Evolutionary conservation across 768 basidiomycete species (phyloP).

Genomic region (Suillus clintonianus): DNA sequence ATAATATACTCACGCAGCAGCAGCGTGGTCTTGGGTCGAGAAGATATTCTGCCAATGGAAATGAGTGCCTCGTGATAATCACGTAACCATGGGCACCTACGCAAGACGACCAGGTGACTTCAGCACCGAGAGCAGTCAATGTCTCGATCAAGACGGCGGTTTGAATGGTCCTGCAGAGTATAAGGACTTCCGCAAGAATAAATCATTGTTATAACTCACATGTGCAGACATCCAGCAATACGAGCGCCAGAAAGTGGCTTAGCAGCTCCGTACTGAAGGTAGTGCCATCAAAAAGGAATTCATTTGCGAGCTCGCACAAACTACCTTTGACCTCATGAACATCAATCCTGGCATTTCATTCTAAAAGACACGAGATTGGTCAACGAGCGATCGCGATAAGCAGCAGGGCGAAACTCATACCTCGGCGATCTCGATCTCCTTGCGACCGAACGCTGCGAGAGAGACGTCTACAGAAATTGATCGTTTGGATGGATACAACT

Average conservation of each 20-base stretch:
- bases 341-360: slow-evolving; percentile 97
- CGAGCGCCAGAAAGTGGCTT: slow-evolving; percentile 94
- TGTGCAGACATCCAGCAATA: slow-evolving; percentile 97
- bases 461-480: slow-evolving; percentile 66
- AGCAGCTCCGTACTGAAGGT: slow-evolving; percentile 65
- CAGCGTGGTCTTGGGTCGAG: slow-evolving; percentile 99
- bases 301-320: not conserved
- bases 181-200: slow-evolving; percentile 2
- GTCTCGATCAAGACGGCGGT: slow-evolving; percentile 99
- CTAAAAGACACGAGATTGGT: slow-evolving; percentile 38
- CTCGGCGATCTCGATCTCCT: slow-evolving; percentile 99
- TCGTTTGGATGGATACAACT: slow-evolving; percentile 4
- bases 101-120: slow-evolving; percentile 99
- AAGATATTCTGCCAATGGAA: slow-evolving; percentile 81
- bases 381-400: slow-evolving; percentile 10
- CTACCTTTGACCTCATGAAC: slow-evolving; percentile 85
- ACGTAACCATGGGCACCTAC: slow-evolving; percentile 45
- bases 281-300: slow-evolving; percentile 5
- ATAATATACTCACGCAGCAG: slow-evolving; percentile 73
- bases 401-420: slow-evolving; percentile 43
- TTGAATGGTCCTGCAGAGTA: slow-evolving; percentile 83
- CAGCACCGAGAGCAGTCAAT: slow-evolving; percentile 89
- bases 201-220: slow-evolving; percentile 51
- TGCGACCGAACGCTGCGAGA: slow-evolving; percentile 98
- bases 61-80: not conserved